Evolutionary conservation across 1,139 yeast genomes (phyloP).

Genomic region (Kodamaea plutei): DNA sequence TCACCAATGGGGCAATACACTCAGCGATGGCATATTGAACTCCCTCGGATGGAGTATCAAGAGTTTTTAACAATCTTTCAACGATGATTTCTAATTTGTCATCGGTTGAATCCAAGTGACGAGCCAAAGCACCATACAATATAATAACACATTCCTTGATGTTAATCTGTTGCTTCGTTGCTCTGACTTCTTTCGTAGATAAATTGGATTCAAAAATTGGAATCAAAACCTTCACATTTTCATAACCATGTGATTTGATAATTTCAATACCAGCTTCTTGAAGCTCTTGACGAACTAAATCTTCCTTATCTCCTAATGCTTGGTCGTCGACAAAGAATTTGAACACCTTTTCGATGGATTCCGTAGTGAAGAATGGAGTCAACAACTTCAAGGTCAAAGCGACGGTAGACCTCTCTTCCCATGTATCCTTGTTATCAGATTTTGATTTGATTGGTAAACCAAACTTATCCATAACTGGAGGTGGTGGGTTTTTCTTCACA

Average conservation of each 20-base stretch:
- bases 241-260: conserved; percentile 60
- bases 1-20: conserved; percentile 80
- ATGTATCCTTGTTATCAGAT: conserved; percentile 59
- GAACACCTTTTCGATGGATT: conserved; percentile 48
- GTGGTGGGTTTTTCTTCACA: conserved; percentile 68
- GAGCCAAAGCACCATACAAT: conserved; percentile 82
- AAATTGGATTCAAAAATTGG: conserved; percentile 71
- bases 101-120: conserved; percentile 67
- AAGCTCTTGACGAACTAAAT: conserved; percentile 72
- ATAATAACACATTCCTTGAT: conserved; percentile 80
- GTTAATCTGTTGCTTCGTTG: conserved; percentile 50
- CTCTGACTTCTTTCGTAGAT: conserved; percentile 34
- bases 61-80: conserved; percentile 64
- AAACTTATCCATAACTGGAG: conserved; percentile 68
- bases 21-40: conserved; percentile 85
- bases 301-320: conserved; percentile 71
- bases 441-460: conserved; percentile 72
- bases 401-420: conserved; percentile 83
- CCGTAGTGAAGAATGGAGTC: conserved; percentile 42
- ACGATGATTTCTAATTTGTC: conserved; percentile 61
- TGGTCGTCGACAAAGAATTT: conserved; percentile 55
- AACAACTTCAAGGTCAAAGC: conserved; percentile 64
- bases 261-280: conserved; percentile 85
- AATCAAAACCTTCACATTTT: conserved; percentile 63
- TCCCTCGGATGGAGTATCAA: conserved; percentile 83